phyloP scores from a whole-genome alignment of 352 stramenopile genomes.

The Globisporangium cederbergense region DNA sequence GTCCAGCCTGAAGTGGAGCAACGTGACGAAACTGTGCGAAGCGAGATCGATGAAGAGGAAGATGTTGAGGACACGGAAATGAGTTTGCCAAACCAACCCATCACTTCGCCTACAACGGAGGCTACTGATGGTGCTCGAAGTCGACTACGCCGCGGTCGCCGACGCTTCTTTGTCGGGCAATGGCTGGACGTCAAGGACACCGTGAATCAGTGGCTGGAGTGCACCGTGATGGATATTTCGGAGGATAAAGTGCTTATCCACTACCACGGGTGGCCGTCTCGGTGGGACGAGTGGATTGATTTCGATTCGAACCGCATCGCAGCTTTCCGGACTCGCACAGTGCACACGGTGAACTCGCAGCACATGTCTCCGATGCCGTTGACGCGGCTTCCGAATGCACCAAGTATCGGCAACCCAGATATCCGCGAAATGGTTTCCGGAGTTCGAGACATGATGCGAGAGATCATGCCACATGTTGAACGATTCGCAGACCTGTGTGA shows the following conservation, averaged over 20 bases:
- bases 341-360: conserved; percentile 38
- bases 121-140: background rate
- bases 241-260: conserved; percentile 91
- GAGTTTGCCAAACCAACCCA: background rate
- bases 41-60: background rate
- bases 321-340: conserved; percentile 93
- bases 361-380: conserved; percentile 58
- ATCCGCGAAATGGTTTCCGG: conserved; percentile 50
- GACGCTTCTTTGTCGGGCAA: conserved; percentile 88
- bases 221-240: conserved; percentile 91
- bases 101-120: background rate
- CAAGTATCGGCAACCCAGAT: conserved; percentile 35
- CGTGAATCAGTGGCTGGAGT: conserved; percentile 98
- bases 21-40: background rate
- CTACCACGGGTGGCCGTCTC: conserved; percentile 96
- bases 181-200: conserved; percentile 98
- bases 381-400: conserved; percentile 52
- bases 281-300: conserved; percentile 98
- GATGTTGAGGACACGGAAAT: conserved; percentile 1
- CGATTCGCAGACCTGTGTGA: conserved; percentile 61
- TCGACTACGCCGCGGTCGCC: conserved; percentile 25
- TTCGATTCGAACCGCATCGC: conserved; percentile 93
- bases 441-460: conserved; percentile 62
- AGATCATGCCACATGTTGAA: conserved; percentile 72
- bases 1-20: background rate